A percentile compares a stretch with the other conserved stretches of the same genome.
Evolutionary conservation across 2,329 filamentous ascomycete species (phyloP).

Genomic region (Sporothrix curviconia): DNA sequence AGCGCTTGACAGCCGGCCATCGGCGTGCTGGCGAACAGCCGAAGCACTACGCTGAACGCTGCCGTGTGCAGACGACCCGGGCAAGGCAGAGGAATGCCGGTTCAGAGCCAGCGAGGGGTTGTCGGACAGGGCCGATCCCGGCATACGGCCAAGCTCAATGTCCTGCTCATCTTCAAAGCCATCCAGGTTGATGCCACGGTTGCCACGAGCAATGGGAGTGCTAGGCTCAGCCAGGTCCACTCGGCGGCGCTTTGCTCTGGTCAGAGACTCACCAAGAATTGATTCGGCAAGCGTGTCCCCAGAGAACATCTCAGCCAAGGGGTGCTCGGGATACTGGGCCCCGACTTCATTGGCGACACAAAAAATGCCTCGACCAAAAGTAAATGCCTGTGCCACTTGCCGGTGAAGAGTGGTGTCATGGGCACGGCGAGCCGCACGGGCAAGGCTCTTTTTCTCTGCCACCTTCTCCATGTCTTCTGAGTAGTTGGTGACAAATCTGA

Average conservation of each 20-base stretch:
- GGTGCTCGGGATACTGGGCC: constrained; percentile 8
- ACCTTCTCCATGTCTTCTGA: constrained; percentile 17
- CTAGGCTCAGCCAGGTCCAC: constrained; percentile 3
- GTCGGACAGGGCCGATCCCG: constrained; percentile 59
- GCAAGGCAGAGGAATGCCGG: constrained; percentile 40
- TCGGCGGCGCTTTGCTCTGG: constrained; percentile 16
- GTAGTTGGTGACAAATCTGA: constrained; percentile 17
- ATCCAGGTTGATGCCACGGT: neutral
- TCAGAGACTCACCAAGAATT: constrained; percentile 16
- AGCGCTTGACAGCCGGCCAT: constrained; percentile 25
- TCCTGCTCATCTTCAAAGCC: constrained; percentile 24
- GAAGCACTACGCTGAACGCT: constrained; percentile 20
- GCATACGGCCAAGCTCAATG: constrained; percentile 63
- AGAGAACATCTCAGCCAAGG: constrained; percentile 15
- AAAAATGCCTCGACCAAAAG: constrained; percentile 20
- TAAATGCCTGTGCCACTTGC: constrained; percentile 14
- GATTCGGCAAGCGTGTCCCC: constrained; percentile 14
- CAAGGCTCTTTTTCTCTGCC: constrained; percentile 9
- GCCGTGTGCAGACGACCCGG: constrained; percentile 37
- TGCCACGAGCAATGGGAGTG: constrained; percentile 12
- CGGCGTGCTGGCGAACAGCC: constrained; percentile 32
- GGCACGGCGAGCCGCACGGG: constrained; percentile 7
- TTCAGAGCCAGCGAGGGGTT: constrained; percentile 48
- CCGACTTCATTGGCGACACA: constrained; percentile 13
- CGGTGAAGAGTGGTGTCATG: constrained; percentile 2